phyloP scores from a whole-genome alignment of 2,329 filamentous ascomycete species.

The Tolypocladium pustulatum region DNA sequence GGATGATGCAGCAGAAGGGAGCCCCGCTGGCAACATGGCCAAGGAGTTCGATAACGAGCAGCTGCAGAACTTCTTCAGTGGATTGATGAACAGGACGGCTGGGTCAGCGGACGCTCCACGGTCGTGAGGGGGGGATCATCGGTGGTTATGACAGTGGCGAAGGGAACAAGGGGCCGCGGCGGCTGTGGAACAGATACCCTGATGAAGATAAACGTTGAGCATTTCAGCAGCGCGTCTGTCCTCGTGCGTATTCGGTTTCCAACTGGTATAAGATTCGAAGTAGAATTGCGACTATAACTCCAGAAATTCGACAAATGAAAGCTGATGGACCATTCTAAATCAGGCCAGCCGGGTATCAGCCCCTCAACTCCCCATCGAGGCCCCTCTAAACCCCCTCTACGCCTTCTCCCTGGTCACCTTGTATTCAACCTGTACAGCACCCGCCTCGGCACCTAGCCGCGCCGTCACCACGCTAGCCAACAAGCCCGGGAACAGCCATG shows the following conservation, averaged over 20 bases:
- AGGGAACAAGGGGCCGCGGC: conserved; percentile 1
- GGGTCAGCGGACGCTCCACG: conserved; percentile 12
- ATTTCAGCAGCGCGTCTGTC: neutral
- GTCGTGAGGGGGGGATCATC: neutral
- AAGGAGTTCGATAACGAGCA: conserved; percentile 41
- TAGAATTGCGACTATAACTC: no score
- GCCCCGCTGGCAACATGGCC: conserved; percentile 29
- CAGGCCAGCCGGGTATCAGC: neutral
- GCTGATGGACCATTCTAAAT: neutral
- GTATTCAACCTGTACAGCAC: conserved; percentile 14
- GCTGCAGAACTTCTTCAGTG: conserved; percentile 48
- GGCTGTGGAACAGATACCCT: conserved; percentile 32
- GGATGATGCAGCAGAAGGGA: conserved; percentile 24
- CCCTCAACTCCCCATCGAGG: neutral
- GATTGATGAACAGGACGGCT: conserved; percentile 45
- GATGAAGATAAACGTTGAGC: conserved; percentile 4
- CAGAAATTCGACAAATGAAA: neutral
- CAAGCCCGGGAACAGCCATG: conserved; percentile 80
- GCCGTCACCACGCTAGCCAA: conserved; percentile 66
- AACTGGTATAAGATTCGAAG: neutral
- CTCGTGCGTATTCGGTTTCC: neutral
- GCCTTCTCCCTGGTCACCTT: conserved; percentile 12
- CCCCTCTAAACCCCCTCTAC: neutral
- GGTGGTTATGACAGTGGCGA: neutral
- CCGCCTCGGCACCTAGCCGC: conserved; percentile 52